These are phyloP conservation scores for Fusarium torreyae DNA, from an alignment of 2,329 filamentous ascomycete genomes.

Conservation along the genomic window DNA sequence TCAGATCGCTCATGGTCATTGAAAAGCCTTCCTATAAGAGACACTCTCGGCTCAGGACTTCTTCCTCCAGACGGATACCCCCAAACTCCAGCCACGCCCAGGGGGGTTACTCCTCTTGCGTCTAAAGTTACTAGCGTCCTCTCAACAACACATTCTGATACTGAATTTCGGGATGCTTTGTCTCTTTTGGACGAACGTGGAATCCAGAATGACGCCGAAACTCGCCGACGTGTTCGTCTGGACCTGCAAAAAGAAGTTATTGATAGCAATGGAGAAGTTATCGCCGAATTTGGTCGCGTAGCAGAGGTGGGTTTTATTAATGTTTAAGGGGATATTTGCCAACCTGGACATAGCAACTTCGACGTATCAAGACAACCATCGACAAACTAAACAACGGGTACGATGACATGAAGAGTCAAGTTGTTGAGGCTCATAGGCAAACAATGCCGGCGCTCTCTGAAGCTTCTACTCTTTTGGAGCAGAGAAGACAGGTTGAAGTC, in stretches of 20 bases:
- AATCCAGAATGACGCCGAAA: conserved; percentile 81
- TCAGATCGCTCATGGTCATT: conserved; percentile 41
- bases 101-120: conserved; percentile 76
- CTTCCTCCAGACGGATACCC: conserved; percentile 86
- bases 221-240: conserved; percentile 82
- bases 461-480: conserved; percentile 78
- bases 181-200: conserved; percentile 81
- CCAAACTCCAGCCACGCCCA: conserved; percentile 75
- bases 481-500: conserved; percentile 80
- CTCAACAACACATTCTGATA: conserved; percentile 92
- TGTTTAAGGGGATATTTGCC: conserved; percentile 19
- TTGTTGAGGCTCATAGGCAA: conserved; percentile 80
- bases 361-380: conserved; percentile 85
- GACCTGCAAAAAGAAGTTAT: conserved; percentile 94
- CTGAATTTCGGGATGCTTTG: conserved; percentile 90
- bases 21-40: conserved; percentile 43
- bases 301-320: conserved; percentile 77
- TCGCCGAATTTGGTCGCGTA: conserved; percentile 89
- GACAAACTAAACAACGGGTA: conserved; percentile 84
- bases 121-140: conserved; percentile 88
- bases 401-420: conserved; percentile 83
- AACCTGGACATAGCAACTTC: conserved; percentile 78
- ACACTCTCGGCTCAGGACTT: conserved; percentile 62
- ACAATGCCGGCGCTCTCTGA: conserved; percentile 84
- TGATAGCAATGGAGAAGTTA: conserved; percentile 89